Base-by-base conservation (phyloP, 768 basidiomycete species). In the Agaricus sinodeliciosus region DNA sequence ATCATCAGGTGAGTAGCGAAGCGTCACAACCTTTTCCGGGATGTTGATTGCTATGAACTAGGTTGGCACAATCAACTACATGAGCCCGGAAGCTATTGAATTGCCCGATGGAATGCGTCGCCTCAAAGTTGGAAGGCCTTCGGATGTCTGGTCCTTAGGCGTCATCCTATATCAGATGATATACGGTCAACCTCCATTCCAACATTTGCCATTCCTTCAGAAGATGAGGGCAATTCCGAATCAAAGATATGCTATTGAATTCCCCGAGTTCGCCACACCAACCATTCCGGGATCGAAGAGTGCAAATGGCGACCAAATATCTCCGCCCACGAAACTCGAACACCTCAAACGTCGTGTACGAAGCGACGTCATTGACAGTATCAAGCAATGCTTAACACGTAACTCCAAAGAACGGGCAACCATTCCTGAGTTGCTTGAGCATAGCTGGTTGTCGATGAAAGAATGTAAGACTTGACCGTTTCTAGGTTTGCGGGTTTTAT, bases 141-240 rank as follows among this genome's bases (percentile, higher is more conserved):
- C 90, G 49, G 95, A 99, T 65, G 91, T 99, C 39, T 99, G 95
- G 95, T 96, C 94, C 2, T 74, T 99, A 2, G 95, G 95, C 1
- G 95, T 93, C 67, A 99, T 99, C 63, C 76, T 98, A 28, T 97
- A 99, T 70, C 95, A 99, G 64, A 97, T 99, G 93, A 80, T 97
- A 9, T 98, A 98, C 62, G 93, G 95, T 15, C 81, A 83, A 16
- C 88, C 93, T 0, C 95, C 95, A 2, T 99, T 98, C 75, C 83
- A 89, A 36, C 84, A 88, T 57, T 78, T 95, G 16, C 80, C 82
- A 4, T 77, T 94, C 35, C 81, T 81, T 45, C 85, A 90, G 61
- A 97, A 96, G 72, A 94, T 97, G 89, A 86, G 85, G 58, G 89
- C 89, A 7, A 99, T 99, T 60, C 90, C 92, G 9, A 87, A 94